Conservation (phyloP, 257 asterid genomes). For the Nicotiana obtusifolia region DNA sequence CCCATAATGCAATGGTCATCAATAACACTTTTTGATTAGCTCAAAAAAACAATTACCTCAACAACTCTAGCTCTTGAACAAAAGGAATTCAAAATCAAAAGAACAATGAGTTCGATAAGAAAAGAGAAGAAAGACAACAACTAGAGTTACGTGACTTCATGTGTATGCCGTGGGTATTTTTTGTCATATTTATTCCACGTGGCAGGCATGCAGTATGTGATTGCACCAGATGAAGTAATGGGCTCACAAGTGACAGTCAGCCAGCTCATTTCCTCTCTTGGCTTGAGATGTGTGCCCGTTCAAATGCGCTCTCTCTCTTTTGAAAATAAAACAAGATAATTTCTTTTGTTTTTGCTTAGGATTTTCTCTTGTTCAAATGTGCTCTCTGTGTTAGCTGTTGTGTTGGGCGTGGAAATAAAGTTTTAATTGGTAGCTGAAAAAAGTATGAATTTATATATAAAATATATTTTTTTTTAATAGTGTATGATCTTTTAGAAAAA, state of each 20-base stretch:
- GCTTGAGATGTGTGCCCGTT: not conserved
- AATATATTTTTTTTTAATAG: too few relatives aligned
- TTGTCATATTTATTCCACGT: not conserved
- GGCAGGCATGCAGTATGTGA: not conserved
- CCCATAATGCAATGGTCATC: not conserved
- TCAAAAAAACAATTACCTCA: not conserved
- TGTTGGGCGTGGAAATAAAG: too few relatives aligned
- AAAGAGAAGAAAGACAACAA: not conserved
- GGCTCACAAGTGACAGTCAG: not conserved
- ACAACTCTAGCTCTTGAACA: not conserved
- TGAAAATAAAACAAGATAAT: too few relatives aligned
- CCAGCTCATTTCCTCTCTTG: too few relatives aligned
- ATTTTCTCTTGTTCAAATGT: too few relatives aligned
- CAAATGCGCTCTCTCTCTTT: not conserved
- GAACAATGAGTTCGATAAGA: not conserved
- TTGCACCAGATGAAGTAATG: not conserved
- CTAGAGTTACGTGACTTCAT: not conserved
- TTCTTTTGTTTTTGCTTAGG: too few relatives aligned
- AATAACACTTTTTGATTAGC: not conserved
- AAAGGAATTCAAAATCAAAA: not conserved
- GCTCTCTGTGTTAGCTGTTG: too few relatives aligned
- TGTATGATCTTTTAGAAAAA: too few relatives aligned
- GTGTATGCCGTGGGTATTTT: not conserved
- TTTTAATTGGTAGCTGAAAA: too few relatives aligned
- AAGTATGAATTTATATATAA: too few relatives aligned